Evolutionary conservation across 2,329 filamentous ascomycete genomes (phyloP), one percentile per base, ranked within the genome.

Genomic region (Fusarium siculi): DNA sequence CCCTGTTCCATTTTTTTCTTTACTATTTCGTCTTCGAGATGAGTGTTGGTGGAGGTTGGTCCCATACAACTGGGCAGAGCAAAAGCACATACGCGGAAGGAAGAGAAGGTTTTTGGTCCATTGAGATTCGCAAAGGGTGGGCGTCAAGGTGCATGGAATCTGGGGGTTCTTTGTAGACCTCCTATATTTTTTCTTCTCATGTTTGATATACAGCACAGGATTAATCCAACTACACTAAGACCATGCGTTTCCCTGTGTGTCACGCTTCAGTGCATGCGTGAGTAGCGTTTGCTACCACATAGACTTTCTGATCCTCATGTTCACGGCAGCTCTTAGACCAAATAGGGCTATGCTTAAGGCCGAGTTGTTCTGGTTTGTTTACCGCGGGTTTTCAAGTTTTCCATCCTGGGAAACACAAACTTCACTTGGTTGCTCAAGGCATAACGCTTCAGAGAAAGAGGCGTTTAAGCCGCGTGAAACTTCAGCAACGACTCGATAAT

Each of bases 71-170:
- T 77, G 63, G 66, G 72, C 66, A 58, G 49, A 68, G 55, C 64
- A 64, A 66, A 65, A 70, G 66, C 67, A 71, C 60, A 74, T 61
- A 64, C 47, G 59, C 36, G 54, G 56, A 66, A 61, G 50, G 63
- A 47, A n/a, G 71, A 69, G 66, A 70, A 40, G 53, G 40, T 49
- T 72, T 71, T 67, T 72, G 75, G 69, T 74, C 71, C 69, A 73
- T 58, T 66, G 68, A 73, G 60, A 70, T 75, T 70, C 66, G 73
- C 75, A 74, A 59, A 72, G 67, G 74, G 72, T 65, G 72, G 75
- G 75, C 75, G 75, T 77, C 75, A 74, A 73, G 75, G 75, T 75
- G 75, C 74, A 75, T 74, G 75, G 63, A 65, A 76, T 70, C 55
- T 59, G 52, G 60, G 40, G 56, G 70, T 71, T 66, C 47, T 74